Conservation (phyloP, 2,329 filamentous ascomycete species). For the Aspergillus jensenii region DNA sequence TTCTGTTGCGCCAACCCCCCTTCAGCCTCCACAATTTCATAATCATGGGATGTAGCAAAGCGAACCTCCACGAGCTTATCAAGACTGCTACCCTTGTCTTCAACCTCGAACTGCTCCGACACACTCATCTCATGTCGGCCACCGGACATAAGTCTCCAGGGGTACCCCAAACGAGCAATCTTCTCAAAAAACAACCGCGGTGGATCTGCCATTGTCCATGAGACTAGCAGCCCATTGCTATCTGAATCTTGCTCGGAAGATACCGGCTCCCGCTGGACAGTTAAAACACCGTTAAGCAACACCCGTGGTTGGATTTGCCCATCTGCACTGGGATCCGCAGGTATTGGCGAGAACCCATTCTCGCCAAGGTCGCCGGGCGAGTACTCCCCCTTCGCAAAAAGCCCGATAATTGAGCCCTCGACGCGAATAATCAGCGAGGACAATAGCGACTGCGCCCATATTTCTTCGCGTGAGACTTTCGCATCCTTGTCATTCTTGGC, state of each 20-base stretch:
- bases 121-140: slow-evolving; percentile 29
- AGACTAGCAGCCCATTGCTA: not conserved
- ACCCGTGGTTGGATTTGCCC: not conserved
- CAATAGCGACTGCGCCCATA: not conserved
- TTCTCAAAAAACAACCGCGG: slow-evolving; percentile 25
- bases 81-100: not conserved
- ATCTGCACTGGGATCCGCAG: not conserved
- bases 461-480: not conserved
- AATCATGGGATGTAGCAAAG: slow-evolving; percentile 28
- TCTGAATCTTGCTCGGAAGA: too few species aligned
- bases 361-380: not conserved
- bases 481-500: not conserved
- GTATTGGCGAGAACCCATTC: not conserved
- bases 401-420: not conserved
- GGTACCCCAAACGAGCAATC: slow-evolving; percentile 28
- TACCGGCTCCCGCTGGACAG: not conserved
- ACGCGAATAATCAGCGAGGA: not conserved
- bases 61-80: slow-evolving; percentile 25
- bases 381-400: not conserved
- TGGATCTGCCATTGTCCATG: slow-evolving; percentile 15
- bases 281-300: not conserved
- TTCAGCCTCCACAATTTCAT: slow-evolving; percentile 23
- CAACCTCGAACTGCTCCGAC: slow-evolving; percentile 19
- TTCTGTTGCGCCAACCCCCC: slow-evolving; percentile 23
- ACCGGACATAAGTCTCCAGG: slow-evolving; percentile 25